These are phyloP conservation scores for Coprinellus micaceus DNA, from an alignment of 768 basidiomycete species.

Conservation along the genomic window DNA sequence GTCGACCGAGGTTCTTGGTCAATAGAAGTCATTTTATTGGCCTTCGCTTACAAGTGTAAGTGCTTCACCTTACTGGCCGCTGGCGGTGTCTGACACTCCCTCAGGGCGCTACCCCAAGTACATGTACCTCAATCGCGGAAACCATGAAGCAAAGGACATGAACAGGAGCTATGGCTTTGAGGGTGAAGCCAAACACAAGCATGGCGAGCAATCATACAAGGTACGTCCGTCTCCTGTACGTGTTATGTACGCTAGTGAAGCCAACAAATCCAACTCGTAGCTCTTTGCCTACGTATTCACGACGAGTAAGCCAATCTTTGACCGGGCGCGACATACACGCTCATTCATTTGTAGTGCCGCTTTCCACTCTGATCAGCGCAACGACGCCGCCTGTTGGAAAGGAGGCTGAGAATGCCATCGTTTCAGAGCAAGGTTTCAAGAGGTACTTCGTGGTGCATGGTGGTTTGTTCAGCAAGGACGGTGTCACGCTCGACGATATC, in stretches of 20 bases:
- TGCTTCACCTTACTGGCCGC: slow-evolving; percentile 7
- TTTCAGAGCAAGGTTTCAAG: slow-evolving; percentile 78
- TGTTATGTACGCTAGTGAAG: not conserved
- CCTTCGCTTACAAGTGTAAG: slow-evolving; percentile 94
- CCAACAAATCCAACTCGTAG: slow-evolving; percentile 30
- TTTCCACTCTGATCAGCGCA: slow-evolving; percentile 81
- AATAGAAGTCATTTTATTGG: slow-evolving; percentile 86
- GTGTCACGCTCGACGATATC: slow-evolving; percentile 91
- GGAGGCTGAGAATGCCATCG: slow-evolving; percentile 50
- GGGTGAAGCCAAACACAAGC: slow-evolving; percentile 95
- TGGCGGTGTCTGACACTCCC: slow-evolving; percentile 5
- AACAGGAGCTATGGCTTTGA: slow-evolving; percentile 92
- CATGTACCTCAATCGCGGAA: slow-evolving; percentile 94
- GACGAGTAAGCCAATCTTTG: slow-evolving; percentile 48
- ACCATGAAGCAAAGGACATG: slow-evolving; percentile 98
- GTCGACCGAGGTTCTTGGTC: slow-evolving; percentile 98
- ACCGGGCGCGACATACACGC: slow-evolving; percentile 1
- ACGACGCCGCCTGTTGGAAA: slow-evolving; percentile 52
- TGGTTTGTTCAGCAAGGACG: slow-evolving; percentile 92
- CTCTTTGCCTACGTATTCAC: slow-evolving; percentile 95
- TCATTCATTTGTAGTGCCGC: slow-evolving; percentile 52
- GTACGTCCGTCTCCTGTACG: slow-evolving; percentile 31
- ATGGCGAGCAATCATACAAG: slow-evolving; percentile 94
- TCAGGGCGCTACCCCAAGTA: slow-evolving; percentile 86
- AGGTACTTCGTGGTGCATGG: slow-evolving; percentile 96